Evolutionary conservation across 139 green algal species (phyloP).

Genomic region (Volvox reticuliferus): DNA sequence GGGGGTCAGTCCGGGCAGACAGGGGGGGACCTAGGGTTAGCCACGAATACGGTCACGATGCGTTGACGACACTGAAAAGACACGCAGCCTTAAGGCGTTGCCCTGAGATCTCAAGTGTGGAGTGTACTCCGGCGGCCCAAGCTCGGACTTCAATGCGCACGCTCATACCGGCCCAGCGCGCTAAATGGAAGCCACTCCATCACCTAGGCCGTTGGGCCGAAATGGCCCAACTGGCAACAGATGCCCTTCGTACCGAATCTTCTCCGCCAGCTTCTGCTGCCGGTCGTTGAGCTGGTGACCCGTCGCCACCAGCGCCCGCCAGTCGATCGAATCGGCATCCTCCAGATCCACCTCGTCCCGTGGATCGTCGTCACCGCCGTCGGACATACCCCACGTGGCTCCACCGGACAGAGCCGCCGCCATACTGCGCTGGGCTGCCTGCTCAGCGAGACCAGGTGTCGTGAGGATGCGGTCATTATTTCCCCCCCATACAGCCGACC

Average conservation of each 20-base stretch:
- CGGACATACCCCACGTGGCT: slow-evolving; percentile 55
- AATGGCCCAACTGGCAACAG: neutral
- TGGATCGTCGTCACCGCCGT: slow-evolving; percentile 51
- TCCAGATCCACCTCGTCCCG: slow-evolving; percentile 65
- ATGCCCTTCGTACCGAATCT: slow-evolving; percentile 70
- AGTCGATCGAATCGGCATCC: slow-evolving; percentile 61
- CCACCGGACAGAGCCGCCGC: slow-evolving; percentile 47
- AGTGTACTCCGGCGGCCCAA: no score
- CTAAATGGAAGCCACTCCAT: neutral
- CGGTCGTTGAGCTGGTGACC: slow-evolving; percentile 84
- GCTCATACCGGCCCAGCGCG: no score
- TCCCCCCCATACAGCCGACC: no score
- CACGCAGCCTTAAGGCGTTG: no score
- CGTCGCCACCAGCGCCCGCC: slow-evolving; percentile 33
- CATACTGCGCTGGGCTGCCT: slow-evolving; percentile 49
- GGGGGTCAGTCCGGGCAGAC: neutral
- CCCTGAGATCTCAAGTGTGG: no score
- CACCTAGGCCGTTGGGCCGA: neutral
- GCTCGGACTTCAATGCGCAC: neutral
- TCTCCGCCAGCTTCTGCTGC: slow-evolving; percentile 91
- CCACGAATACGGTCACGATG: no score
- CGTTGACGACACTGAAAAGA: no score
- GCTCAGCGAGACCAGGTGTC: neutral
- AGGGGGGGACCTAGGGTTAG: no score
- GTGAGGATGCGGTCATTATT: no score